Base-by-base conservation (phyloP, 352 stramenopile genomes). In the Globisporangium cylindrosporum region DNA sequence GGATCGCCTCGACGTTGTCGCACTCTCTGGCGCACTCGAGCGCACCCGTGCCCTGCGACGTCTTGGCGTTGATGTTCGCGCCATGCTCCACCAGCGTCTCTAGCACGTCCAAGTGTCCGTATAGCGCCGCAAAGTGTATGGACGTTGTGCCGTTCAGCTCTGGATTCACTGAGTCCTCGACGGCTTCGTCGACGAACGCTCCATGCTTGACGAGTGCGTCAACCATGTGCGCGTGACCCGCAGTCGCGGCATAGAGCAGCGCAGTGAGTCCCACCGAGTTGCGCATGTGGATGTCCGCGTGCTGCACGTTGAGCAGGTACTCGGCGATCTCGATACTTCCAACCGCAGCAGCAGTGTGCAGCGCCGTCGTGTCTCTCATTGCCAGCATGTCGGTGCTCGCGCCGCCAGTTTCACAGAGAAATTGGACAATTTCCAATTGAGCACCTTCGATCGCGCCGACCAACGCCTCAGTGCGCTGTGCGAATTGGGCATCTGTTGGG, bases 81-180 rank as follows among this genome's bases (percentile, higher is more conserved):
- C 56, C 56, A 32, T 69, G 64, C 1, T 4, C 5, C 12, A 69
- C 27, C 14, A 69, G 64, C 22, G 48, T 48, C 22, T 58, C 41
- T 3, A 69, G 55, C 41, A 69, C 64, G 15, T 29, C 25, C 56
- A 64, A 3, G 15, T 59, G 32, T 14, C 41, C 43, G 54, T 63
- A 68, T 1, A 63, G 54, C 63, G 54, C 54, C 4, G 63, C 63
- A 58, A 68, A 68, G 54, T 68, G 63, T 18, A 62, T 34, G 12
- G 24, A 25, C 18, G 63, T 27, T 12, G 63, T 68, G 18, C 63
- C 63, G n/a, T 57, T 24, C 36, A 68, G 41, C 54, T 63, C 63
- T 9, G 56, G 56, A 7, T 64, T 49, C 18, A 12, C 20, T 2
- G 56, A 51, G 24, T 64, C 12, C 32, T 59, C 43, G 8, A 69